Conservation (phyloP, 2,329 filamentous ascomycete genomes). For the Orbilia ellipsospora region DNA sequence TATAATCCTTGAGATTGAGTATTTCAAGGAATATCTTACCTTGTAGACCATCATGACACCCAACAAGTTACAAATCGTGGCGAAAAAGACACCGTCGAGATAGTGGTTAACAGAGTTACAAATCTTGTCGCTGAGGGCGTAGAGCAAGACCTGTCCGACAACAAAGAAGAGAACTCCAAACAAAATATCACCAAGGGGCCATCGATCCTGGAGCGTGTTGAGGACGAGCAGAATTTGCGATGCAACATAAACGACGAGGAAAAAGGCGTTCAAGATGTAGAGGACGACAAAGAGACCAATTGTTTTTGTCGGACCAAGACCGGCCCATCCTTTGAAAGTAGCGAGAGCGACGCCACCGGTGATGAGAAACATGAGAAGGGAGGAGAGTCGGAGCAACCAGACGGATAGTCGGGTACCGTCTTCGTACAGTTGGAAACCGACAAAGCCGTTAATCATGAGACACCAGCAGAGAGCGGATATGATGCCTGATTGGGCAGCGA, state of each 20-base stretch:
- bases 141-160: conserved; percentile 89
- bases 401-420: conserved; percentile 93
- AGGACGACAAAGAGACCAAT: conserved; percentile 89
- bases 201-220: conserved; percentile 91
- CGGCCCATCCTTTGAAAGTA: conserved; percentile 92
- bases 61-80: conserved; percentile 90
- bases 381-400: conserved; percentile 86
- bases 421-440: conserved; percentile 98
- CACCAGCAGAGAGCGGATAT: conserved; percentile 87
- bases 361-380: conserved; percentile 82
- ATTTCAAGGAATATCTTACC: conserved; percentile 65
- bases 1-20: background rate
- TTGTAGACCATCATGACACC: conserved; percentile 99
- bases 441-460: conserved; percentile 95
- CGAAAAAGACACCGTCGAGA: conserved; percentile 92
- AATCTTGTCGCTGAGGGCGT: conserved; percentile 86
- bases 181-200: conserved; percentile 90
- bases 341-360: conserved; percentile 87
- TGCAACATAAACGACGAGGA: conserved; percentile 83
- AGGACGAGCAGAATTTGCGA: conserved; percentile 90
- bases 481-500: conserved; percentile 85
- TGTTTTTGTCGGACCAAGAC: conserved; percentile 84
- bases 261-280: conserved; percentile 89
- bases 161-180: conserved; percentile 94
- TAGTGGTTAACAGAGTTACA: conserved; percentile 90